Evolutionary conservation across 2,329 filamentous ascomycete species (phyloP).

Genomic region (Epichloe gansuensis): DNA sequence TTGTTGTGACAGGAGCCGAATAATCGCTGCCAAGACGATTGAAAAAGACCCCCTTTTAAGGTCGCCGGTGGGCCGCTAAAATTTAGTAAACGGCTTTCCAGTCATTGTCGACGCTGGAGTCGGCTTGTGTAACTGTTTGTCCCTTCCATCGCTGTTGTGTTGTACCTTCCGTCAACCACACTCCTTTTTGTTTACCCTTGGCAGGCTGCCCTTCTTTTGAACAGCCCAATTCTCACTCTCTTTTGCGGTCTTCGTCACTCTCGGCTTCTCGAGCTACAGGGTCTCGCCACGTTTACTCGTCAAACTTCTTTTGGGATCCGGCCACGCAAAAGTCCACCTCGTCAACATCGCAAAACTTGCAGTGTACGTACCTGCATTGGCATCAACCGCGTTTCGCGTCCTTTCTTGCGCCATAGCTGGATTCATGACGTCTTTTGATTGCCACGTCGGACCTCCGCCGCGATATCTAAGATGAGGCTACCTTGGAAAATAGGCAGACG

Average conservation of each 20-base stretch:
- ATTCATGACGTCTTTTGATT: neutral
- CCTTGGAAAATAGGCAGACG: slow-evolving; percentile 20
- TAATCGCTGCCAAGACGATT: too few relatives aligned
- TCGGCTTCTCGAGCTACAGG: neutral
- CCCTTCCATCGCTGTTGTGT: neutral
- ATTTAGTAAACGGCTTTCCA: too few relatives aligned
- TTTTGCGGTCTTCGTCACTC: neutral
- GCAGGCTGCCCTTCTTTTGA: neutral
- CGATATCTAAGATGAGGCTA: slow-evolving; percentile 16
- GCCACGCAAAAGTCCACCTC: neutral
- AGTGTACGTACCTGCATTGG: neutral
- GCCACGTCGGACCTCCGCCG: neutral
- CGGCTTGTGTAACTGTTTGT: neutral
- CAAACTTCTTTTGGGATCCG: neutral
- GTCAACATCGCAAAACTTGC: neutral
- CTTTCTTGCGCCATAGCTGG: neutral
- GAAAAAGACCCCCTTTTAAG: too few relatives aligned
- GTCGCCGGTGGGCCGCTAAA: too few relatives aligned
- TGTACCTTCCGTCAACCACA: neutral
- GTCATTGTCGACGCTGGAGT: neutral
- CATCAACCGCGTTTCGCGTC: too few relatives aligned
- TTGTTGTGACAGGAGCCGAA: too few relatives aligned
- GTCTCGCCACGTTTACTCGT: neutral
- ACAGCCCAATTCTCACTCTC: neutral
- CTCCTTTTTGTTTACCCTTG: neutral